Conservation (phyloP, 352 stramenopile species). For the Phytophthora chlamydospora region DNA sequence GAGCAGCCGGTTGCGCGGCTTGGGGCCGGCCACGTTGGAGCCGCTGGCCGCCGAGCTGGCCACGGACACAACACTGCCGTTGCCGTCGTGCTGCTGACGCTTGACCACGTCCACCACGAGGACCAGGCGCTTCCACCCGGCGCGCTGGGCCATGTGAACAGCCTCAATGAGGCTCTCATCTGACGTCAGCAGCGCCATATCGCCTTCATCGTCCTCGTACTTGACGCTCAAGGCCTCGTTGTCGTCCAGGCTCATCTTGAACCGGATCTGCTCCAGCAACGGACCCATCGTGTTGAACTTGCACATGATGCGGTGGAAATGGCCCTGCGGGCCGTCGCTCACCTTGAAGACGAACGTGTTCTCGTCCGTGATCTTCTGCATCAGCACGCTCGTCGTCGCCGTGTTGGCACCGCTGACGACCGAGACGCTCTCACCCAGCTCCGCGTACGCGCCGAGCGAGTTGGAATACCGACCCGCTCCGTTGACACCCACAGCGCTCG, state of each 20-base stretch:
- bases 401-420: constrained; percentile 85
- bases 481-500: constrained; percentile 44
- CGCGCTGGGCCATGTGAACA: constrained; percentile 85
- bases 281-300: constrained; percentile 70
- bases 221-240: constrained; percentile 78
- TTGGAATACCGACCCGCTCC: constrained; percentile 50
- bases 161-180: constrained; percentile 88
- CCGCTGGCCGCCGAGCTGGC: constrained; percentile 34
- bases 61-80: constrained; percentile 43
- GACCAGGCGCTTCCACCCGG: constrained; percentile 85
- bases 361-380: constrained; percentile 70
- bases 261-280: constrained; percentile 81
- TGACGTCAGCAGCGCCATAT: constrained; percentile 82
- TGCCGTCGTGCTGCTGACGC: constrained; percentile 37
- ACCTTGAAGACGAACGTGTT: constrained; percentile 89
- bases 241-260: constrained; percentile 74
- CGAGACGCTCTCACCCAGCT: constrained; percentile 87
- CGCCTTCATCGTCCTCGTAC: constrained; percentile 90
- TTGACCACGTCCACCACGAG: constrained; percentile 84
- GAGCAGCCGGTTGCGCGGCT: constrained; percentile 58
- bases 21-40: constrained; percentile 27
- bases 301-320: constrained; percentile 89
- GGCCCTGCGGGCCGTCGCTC: constrained; percentile 75
- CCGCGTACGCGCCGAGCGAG: constrained; percentile 72
- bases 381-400: constrained; percentile 74